phyloP scores from a whole-genome alignment of 192 early-diverging fungal genomes.

The Gonapodya sp. region DNA sequence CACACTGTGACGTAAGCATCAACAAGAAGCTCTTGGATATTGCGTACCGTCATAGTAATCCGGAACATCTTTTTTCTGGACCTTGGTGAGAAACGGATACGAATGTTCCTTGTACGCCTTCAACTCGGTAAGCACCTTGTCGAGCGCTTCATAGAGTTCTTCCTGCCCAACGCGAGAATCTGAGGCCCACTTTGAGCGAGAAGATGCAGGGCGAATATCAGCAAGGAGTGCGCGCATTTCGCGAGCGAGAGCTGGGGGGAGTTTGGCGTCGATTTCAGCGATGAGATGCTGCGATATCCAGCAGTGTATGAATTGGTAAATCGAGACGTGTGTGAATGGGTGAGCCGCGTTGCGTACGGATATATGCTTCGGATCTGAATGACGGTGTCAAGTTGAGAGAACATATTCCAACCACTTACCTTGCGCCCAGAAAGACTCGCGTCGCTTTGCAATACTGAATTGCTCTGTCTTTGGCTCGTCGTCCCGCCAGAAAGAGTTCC shows the following conservation, averaged over 20 bases:
- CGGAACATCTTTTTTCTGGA: slow-evolving; percentile 80
- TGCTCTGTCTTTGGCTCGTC: neutral
- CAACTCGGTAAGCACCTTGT: slow-evolving; percentile 71
- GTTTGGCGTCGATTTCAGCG: neutral
- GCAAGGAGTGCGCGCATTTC: slow-evolving; percentile 7
- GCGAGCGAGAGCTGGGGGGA: neutral
- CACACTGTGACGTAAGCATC: neutral
- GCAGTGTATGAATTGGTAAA: too few relatives aligned
- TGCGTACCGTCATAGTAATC: slow-evolving; percentile 74
- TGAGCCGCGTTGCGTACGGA: too few relatives aligned
- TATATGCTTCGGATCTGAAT: too few relatives aligned
- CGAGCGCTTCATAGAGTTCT: slow-evolving; percentile 80
- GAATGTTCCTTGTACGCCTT: slow-evolving; percentile 76
- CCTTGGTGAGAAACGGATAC: slow-evolving; percentile 74
- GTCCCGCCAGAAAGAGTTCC: neutral
- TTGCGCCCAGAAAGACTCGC: neutral
- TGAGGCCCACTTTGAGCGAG: slow-evolving; percentile 41
- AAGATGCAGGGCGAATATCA: neutral
- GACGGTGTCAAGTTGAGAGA: too few relatives aligned
- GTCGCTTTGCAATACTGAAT: neutral
- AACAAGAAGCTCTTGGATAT: neutral
- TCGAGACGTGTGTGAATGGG: too few relatives aligned
- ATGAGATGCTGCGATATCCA: neutral
- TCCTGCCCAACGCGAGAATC: slow-evolving; percentile 81
- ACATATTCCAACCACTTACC: too few relatives aligned